These are phyloP conservation scores for Metarhizium brunneum DNA, from an alignment of 2,329 filamentous ascomycete genomes.

Conservation along the genomic window DNA sequence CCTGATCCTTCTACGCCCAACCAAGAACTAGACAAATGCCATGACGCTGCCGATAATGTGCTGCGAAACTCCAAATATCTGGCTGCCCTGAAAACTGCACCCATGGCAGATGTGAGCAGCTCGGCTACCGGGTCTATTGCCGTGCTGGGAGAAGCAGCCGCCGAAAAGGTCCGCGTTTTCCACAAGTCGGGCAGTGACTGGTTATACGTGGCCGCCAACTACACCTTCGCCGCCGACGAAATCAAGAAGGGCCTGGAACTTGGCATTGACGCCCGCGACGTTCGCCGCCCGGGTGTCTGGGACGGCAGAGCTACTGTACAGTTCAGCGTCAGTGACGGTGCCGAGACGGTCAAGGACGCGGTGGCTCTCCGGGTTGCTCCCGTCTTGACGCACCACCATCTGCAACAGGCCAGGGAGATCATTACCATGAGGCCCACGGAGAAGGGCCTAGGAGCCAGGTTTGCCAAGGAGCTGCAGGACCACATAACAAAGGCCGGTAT, in stretches of 20 bases:
- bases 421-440: slow-evolving; percentile 11
- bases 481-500: background rate
- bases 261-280: slow-evolving; percentile 24
- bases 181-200: slow-evolving; percentile 13
- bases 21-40: slow-evolving; percentile 20
- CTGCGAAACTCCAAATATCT: slow-evolving; percentile 19
- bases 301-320: slow-evolving; percentile 17
- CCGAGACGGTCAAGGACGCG: slow-evolving; percentile 10
- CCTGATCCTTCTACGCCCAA: slow-evolving; percentile 8
- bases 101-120: slow-evolving; percentile 11
- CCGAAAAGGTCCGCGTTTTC: slow-evolving; percentile 20
- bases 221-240: slow-evolving; percentile 18
- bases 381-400: slow-evolving; percentile 27
- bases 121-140: slow-evolving; percentile 11
- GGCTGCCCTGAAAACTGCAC: slow-evolving; percentile 22
- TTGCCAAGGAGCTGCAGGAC: background rate
- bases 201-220: slow-evolving; percentile 9
- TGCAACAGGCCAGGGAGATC: slow-evolving; percentile 18
- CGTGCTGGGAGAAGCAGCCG: slow-evolving; percentile 2
- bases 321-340: slow-evolving; percentile 19
- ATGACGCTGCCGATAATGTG: slow-evolving; percentile 26
- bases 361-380: slow-evolving; percentile 27
- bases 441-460: slow-evolving; percentile 1
- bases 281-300: slow-evolving; percentile 14
- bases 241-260: slow-evolving; percentile 21